phyloP scores from a whole-genome alignment of 257 asterid species.

The Apocynum venetum region DNA sequence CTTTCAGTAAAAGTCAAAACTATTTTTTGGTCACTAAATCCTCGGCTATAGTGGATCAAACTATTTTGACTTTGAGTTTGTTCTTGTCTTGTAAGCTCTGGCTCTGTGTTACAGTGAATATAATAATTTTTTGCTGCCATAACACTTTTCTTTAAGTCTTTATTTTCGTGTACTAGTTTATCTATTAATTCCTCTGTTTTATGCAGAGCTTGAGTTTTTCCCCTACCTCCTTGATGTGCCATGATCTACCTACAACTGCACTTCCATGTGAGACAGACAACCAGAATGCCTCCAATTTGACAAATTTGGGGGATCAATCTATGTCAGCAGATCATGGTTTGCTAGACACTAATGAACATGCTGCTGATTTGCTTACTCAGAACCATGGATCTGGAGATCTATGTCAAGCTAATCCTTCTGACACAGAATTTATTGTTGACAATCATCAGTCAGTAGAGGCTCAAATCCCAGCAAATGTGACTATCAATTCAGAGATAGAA shows the following conservation, averaged over 20 bases:
- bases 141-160: no score
- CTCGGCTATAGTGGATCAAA: neutral
- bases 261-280: neutral
- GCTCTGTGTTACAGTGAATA: neutral
- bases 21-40: neutral
- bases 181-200: neutral
- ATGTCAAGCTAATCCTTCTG: neutral
- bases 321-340: neutral
- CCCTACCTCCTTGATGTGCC: no score
- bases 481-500: neutral
- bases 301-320: neutral
- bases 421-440: neutral
- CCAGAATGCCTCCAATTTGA: neutral
- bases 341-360: neutral
- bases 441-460: constrained; percentile 3
- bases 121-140: neutral
- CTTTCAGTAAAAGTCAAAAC: neutral
- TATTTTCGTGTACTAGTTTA: neutral
- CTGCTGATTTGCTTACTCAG: constrained; percentile 1
- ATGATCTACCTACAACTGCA: neutral
- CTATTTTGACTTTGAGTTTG: neutral
- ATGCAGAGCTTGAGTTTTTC: neutral
- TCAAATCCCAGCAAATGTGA: neutral
- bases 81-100: neutral
- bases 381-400: neutral